Percentiles rank a stretch among this genome's conserved stretches.
Evolutionary conservation across 2,329 filamentous ascomycete species (phyloP).

Genomic region (Arthrinium phaeospermum): DNA sequence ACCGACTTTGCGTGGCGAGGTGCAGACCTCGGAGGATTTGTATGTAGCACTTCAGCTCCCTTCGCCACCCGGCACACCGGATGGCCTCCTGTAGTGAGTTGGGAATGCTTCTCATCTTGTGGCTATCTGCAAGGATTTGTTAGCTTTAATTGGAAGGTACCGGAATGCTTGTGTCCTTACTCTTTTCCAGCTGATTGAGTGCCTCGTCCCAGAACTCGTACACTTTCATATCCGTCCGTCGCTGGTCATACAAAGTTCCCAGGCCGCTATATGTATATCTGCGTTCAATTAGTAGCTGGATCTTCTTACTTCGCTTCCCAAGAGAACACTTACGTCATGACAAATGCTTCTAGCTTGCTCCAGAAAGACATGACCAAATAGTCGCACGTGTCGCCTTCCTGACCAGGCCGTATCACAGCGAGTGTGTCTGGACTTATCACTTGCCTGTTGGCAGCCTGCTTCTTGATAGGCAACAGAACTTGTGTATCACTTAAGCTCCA

Average conservation of each 20-base stretch:
- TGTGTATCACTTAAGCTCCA: slow-evolving; percentile 56
- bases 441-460: slow-evolving; percentile 51
- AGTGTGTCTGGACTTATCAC: slow-evolving; percentile 64
- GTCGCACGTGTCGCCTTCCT: slow-evolving; percentile 52
- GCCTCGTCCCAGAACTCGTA: slow-evolving; percentile 48
- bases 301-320: background rate
- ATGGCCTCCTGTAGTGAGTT: slow-evolving; percentile 64
- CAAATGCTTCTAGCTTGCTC: slow-evolving; percentile 63
- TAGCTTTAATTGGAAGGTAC: slow-evolving; percentile 25
- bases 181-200: slow-evolving; percentile 39
- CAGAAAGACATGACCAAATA: slow-evolving; percentile 66
- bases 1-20: slow-evolving; percentile 73
- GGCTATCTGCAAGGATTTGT: slow-evolving; percentile 32
- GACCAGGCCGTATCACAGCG: slow-evolving; percentile 57
- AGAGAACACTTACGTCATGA: slow-evolving; percentile 54
- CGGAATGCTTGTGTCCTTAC: slow-evolving; percentile 31
- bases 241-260: slow-evolving; percentile 45
- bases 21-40: slow-evolving; percentile 74
- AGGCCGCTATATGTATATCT: slow-evolving; percentile 64
- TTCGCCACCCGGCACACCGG: slow-evolving; percentile 67
- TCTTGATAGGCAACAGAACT: slow-evolving; percentile 61
- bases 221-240: slow-evolving; percentile 44
- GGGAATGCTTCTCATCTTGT: slow-evolving; percentile 45
- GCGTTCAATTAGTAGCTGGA: slow-evolving; percentile 23
- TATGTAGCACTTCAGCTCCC: slow-evolving; percentile 70